phyloP scores from a whole-genome alignment of 345 rosid species.

The Dovyalis caffra region DNA sequence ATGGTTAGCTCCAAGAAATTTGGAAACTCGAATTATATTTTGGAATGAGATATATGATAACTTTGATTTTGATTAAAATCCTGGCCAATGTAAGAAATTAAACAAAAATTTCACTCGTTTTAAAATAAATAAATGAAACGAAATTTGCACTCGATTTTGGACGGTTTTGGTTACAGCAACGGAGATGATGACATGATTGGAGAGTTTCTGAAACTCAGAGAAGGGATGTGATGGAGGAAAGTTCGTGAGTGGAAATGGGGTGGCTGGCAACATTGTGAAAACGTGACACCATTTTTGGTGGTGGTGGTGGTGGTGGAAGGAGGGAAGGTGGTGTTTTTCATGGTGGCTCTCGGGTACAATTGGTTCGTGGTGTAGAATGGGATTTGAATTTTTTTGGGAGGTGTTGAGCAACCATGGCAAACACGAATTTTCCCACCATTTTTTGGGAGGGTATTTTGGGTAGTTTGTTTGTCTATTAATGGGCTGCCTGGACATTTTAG shows the following conservation, averaged over 20 bases:
- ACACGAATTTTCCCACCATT: constrained; percentile 16
- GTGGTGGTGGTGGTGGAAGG: not conserved
- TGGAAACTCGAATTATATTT: too few species aligned
- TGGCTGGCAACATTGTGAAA: not conserved
- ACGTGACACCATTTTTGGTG: not conserved
- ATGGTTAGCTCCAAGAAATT: too few species aligned
- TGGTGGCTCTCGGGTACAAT: not conserved
- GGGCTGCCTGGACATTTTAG: not conserved
- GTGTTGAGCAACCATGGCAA: too few species aligned
- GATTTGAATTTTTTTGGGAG: constrained; percentile 1
- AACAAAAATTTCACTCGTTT: too few species aligned
- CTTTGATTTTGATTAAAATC: too few species aligned
- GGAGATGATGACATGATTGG: not conserved
- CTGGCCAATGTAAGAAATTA: too few species aligned
- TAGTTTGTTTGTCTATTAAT: not conserved
- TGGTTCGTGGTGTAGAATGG: not conserved
- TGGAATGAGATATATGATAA: too few species aligned
- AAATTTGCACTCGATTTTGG: not conserved
- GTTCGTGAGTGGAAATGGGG: not conserved
- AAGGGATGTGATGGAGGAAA: not conserved
- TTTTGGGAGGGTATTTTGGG: constrained; percentile 18
- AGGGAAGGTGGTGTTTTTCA: not conserved
- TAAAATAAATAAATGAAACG: too few species aligned
- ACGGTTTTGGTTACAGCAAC: not conserved
- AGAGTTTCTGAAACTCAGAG: not conserved